Base-by-base conservation (phyloP, 2,329 filamentous ascomycete genomes). In the Sarocladium strictum region DNA sequence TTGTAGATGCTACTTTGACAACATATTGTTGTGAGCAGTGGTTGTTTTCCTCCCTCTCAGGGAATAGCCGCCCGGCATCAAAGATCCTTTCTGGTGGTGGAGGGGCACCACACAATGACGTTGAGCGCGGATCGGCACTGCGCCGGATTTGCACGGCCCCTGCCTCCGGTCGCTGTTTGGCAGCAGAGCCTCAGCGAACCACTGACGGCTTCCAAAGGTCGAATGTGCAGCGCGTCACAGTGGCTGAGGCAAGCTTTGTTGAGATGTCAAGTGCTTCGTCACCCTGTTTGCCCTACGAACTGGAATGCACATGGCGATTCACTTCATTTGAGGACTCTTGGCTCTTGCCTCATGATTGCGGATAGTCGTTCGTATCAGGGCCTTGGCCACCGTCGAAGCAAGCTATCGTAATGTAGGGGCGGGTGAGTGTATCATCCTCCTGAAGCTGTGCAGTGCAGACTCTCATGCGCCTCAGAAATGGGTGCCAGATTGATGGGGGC, bases 61-160 rank as follows among this genome's bases (percentile, higher is more conserved):
- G 43, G n/a, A n/a, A n/a, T n/a, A n/a, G n/a, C n/a, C n/a, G n/a
- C n/a, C n/a, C n/a, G n/a, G n/a, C n/a, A n/a, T n/a, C n/a, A n/a
- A 27, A 27, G 43, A 47, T 15, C 43, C 43, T 47, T 47, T 23
- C 23, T 47, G 43, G 14, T 17, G 10, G 21, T 51, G 23, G 47
- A 51, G 47, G 47, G 47, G 43, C 43, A 49, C 41, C 32, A 15
- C 15, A 38, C 17, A 21, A 51, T 51, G 47, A 51, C 47, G 47
- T 51, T 51, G n/a, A 23, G 27, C 47, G 47, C 35, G 47, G 47
- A 51, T 51, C 47, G 27, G 26, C 12, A 35, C 27, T 15, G 29
- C 11, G 27, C 47, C 47, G 47, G 26, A 49, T 5, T n/a, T 27
- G 23, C 23, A 12, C 26, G 12, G 26, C 3, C 47, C 27, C 27